A percentile compares a stretch with the other conserved stretches of the same genome.
Conservation (phyloP, 345 rosid genomes). For the Melaleuca alternifolia region DNA sequence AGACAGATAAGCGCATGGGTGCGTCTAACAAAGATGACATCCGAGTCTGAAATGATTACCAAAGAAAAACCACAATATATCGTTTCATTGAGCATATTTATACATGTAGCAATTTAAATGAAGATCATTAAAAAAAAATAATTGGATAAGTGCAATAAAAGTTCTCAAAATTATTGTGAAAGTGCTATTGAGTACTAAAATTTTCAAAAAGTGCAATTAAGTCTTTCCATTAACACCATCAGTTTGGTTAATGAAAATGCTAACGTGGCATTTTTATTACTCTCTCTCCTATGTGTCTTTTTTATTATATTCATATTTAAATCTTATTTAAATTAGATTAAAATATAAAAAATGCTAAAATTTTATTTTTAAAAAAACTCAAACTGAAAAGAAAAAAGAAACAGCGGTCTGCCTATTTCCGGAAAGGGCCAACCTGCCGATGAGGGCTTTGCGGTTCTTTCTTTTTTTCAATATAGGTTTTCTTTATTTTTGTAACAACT, state of each 20-base stretch:
- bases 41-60: background rate
- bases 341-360: background rate
- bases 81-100: background rate
- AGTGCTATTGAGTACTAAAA: background rate
- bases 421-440: background rate
- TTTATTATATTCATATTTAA: too few species aligned
- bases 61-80: background rate
- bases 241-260: background rate
- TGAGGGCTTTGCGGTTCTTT: too few species aligned
- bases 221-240: background rate
- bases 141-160: background rate
- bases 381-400: background rate
- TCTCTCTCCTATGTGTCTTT: too few species aligned
- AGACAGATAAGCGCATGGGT: background rate
- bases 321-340: background rate
- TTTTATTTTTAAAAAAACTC: background rate
- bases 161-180: background rate
- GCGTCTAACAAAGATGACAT: background rate
- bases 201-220: too few species aligned
- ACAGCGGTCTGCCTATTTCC: background rate
- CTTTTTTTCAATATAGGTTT: too few species aligned
- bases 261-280: background rate
- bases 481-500: too few species aligned
- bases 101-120: background rate
- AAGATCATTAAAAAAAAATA: background rate